These are phyloP conservation scores for Aspergillus coremiiformis DNA, from an alignment of 495 filamentous ascomycete genomes.

Conservation along the genomic window DNA sequence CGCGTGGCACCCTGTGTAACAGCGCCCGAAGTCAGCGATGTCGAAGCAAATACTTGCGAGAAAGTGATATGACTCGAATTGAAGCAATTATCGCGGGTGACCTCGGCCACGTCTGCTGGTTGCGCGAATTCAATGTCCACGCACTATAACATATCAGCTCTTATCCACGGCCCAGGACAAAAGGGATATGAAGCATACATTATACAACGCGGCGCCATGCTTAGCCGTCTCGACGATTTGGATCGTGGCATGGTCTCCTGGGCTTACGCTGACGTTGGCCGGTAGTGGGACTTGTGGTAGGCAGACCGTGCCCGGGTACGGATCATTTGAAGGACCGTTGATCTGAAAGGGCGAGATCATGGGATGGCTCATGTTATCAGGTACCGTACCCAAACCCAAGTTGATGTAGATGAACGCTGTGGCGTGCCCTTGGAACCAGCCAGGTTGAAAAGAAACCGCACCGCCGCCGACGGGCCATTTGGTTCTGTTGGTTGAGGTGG, in stretches of 20 bases:
- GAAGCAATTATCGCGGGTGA: slow-evolving; percentile 75
- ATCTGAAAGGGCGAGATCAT: slow-evolving; percentile 84
- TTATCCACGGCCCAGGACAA: neutral
- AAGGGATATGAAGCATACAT: slow-evolving; percentile 51
- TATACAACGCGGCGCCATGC: slow-evolving; percentile 85
- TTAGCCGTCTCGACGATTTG: slow-evolving; percentile 85
- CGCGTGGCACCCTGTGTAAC: neutral
- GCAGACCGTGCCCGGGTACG: slow-evolving; percentile 83
- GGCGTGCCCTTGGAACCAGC: slow-evolving; percentile 90
- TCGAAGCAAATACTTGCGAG: slow-evolving; percentile 65
- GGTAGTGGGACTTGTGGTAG: slow-evolving; percentile 87
- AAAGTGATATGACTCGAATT: slow-evolving; percentile 71
- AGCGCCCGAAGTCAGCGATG: slow-evolving; percentile 43
- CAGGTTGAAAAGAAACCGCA: slow-evolving; percentile 77
- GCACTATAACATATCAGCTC: slow-evolving; percentile 52
- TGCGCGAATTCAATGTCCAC: slow-evolving; percentile 83
- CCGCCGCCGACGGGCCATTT: slow-evolving; percentile 87
- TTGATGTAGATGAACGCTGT: slow-evolving; percentile 90
- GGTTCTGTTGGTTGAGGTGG: slow-evolving; percentile 72
- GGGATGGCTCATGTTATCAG: slow-evolving; percentile 80
- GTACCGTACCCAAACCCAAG: slow-evolving; percentile 75
- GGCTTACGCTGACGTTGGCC: slow-evolving; percentile 57
- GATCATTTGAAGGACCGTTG: slow-evolving; percentile 68
- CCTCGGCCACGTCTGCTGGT: slow-evolving; percentile 60
- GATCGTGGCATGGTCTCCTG: slow-evolving; percentile 88